A percentile compares a stretch with the other conserved stretches of the same genome.
Evolutionary conservation across 345 rosid genomes (phyloP).

Genomic region (Rhodamnia argentea): DNA sequence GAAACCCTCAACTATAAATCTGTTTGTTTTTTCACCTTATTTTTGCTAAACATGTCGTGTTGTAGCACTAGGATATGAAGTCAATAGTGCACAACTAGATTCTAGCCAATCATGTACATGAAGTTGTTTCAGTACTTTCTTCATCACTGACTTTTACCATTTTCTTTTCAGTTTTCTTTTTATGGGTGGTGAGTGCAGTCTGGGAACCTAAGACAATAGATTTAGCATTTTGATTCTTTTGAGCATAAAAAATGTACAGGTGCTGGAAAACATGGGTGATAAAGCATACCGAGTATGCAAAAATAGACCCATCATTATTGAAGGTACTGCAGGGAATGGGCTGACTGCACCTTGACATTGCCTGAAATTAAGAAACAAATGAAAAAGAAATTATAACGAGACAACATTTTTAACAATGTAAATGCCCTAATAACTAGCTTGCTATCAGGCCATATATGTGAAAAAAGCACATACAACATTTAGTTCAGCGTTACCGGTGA

Average conservation of each 20-base stretch:
- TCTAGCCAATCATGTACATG: not conserved
- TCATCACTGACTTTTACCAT: not conserved
- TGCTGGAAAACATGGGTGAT: not conserved
- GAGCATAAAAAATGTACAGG: not conserved
- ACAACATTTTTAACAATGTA: not conserved
- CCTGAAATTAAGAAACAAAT: conserved; percentile 35
- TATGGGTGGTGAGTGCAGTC: not conserved
- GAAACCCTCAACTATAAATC: not conserved
- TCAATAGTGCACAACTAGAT: not conserved
- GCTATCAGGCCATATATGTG: not conserved
- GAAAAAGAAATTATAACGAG: not conserved
- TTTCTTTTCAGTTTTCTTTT: not conserved
- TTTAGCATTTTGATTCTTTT: not conserved
- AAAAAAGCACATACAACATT: not conserved
- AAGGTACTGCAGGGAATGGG: conserved; percentile 90
- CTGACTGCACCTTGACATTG: conserved; percentile 78
- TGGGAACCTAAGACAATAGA: not conserved
- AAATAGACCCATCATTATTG: conserved; percentile 91
- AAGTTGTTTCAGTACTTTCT: not conserved
- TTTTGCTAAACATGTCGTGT: not conserved
- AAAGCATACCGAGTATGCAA: conserved; percentile 68
- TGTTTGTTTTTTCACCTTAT: not conserved
- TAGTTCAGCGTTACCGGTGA: not conserved
- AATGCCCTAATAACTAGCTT: not conserved
- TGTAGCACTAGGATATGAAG: not conserved